These are phyloP conservation scores for Fomitiporia mediterranea DNA, from an alignment of 1,284 basidiomycete genomes.

Conservation along the genomic window DNA sequence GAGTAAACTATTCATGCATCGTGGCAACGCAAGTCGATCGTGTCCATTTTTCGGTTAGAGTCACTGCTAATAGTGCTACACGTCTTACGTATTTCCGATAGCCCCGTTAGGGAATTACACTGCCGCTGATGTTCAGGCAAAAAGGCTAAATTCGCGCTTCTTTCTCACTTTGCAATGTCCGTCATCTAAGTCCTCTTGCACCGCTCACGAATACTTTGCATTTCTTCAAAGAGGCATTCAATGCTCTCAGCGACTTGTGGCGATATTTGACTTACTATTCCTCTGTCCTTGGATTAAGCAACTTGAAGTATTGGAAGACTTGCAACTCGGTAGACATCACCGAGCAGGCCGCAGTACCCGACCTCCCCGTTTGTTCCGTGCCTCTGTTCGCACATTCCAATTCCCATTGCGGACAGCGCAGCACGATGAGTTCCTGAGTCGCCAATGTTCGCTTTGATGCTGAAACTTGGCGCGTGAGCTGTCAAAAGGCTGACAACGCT, in stretches of 20 bases:
- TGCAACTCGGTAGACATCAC: not conserved
- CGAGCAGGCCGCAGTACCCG: conserved; percentile 1
- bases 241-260: no score
- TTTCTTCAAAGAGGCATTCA: no score
- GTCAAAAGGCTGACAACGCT: not conserved
- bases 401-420: not conserved
- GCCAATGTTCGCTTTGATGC: conserved; percentile 1
- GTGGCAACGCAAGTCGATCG: no score
- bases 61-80: no score
- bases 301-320: no score
- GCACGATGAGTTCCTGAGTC: not conserved
- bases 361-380: not conserved
- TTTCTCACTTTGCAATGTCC: not conserved
- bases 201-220: no score
- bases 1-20: no score
- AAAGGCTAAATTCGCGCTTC: conserved; percentile 1
- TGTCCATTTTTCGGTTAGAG: no score
- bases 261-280: no score
- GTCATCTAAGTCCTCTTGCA: no score
- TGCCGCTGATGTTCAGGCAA: not conserved
- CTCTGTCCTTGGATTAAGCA: no score
- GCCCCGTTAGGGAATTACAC: not conserved
- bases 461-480: not conserved
- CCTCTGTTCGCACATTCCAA: not conserved
- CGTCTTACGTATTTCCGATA: not conserved